Evolutionary conservation across 192 early-diverging fungal genomes (phyloP).

Genomic region (Backusella liffmaniae): DNA sequence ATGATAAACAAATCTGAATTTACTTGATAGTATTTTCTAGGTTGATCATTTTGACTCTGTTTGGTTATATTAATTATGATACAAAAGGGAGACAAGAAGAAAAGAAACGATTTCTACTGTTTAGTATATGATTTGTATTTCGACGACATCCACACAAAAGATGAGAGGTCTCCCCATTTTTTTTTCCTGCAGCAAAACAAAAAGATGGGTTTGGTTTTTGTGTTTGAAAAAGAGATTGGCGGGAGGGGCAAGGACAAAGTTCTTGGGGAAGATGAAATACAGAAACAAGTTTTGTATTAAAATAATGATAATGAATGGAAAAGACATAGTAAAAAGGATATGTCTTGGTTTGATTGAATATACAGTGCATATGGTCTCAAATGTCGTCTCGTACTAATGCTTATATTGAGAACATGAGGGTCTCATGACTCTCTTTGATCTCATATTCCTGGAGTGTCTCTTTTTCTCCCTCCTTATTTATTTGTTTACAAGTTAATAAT

Average conservation of each 20-base stretch:
- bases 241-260: neutral
- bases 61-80: slow-evolving; percentile 11
- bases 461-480: neutral
- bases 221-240: neutral
- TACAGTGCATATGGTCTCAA: slow-evolving; percentile 17
- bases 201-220: neutral
- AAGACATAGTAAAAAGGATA: neutral
- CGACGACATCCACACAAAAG: slow-evolving; percentile 8
- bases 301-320: neutral
- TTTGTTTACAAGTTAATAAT: neutral
- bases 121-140: slow-evolving; percentile 11
- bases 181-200: neutral
- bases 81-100: neutral
- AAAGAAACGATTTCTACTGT: neutral
- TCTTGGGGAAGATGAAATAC: neutral
- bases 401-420: neutral
- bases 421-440: neutral
- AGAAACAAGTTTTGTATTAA: neutral
- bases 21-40: neutral
- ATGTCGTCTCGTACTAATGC: slow-evolving; percentile 3
- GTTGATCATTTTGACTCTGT: neutral
- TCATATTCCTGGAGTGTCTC: neutral
- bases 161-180: neutral
- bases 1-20: neutral
- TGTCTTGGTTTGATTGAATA: neutral